These are phyloP conservation scores for Asterionellopsis glacialis DNA, from an alignment of 108 stramenopile genomes.

Conservation along the genomic window DNA sequence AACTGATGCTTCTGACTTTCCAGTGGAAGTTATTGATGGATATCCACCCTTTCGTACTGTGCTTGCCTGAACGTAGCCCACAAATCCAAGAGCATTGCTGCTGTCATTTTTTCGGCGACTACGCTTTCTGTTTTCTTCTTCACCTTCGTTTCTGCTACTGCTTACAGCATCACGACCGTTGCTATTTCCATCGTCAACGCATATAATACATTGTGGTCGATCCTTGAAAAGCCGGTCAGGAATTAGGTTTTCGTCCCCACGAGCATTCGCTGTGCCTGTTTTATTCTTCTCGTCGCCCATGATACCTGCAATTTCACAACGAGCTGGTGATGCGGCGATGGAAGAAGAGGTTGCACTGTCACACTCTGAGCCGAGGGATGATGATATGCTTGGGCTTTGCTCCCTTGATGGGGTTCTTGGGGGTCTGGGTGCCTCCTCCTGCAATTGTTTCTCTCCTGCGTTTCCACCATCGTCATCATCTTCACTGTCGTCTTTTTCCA, in stretches of 20 bases:
- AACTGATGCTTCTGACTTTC: constrained; percentile 19
- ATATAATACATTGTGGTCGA: constrained; percentile 78
- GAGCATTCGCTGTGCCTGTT: neutral
- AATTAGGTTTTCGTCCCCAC: constrained; percentile 20
- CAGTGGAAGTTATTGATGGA: constrained; percentile 16
- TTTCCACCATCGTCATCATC: constrained; percentile 40
- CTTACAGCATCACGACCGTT: constrained; percentile 13
- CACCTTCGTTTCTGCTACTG: constrained; percentile 3
- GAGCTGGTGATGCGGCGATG: neutral
- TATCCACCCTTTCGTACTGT: constrained; percentile 75
- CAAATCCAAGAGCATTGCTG: constrained; percentile 71
- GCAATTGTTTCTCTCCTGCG: neutral
- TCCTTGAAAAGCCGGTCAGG: constrained; percentile 42
- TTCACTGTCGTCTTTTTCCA: constrained; percentile 43
- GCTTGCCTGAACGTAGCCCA: constrained; percentile 75
- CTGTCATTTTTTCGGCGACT: constrained; percentile 33
- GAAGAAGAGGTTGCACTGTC: neutral
- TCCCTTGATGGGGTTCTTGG: neutral
- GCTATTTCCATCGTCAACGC: constrained; percentile 47
- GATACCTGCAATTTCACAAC: no score
- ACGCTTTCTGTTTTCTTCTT: constrained; percentile 30
- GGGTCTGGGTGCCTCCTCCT: neutral
- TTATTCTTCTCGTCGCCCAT: neutral
- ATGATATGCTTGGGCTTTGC: no score
- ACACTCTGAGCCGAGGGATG: neutral